A percentile compares a stretch with the other conserved stretches of the same genome.
These are phyloP conservation scores for Leccinum subrobustum DNA, from an alignment of 1,284 basidiomycete genomes.

Conservation along the genomic window DNA sequence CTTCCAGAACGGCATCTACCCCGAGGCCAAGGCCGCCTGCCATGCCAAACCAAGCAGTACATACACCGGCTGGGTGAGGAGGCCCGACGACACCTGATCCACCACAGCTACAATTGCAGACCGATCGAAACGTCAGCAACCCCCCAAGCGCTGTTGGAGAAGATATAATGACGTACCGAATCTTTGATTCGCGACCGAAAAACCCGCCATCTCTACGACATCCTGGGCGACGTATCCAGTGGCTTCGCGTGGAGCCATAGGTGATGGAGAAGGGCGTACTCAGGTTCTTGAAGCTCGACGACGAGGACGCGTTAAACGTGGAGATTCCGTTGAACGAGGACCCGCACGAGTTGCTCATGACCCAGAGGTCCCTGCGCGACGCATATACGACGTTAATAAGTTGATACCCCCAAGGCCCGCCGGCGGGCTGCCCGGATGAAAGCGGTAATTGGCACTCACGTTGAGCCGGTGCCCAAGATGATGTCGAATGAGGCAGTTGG, in stretches of 20 bases:
- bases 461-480: conserved; percentile 59
- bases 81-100: conserved; percentile 2
- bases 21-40: conserved; percentile 27
- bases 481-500: conserved; percentile 40
- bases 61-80: conserved; percentile 26
- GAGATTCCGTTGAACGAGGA: conserved; percentile 7
- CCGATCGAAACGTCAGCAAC: not conserved
- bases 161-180: conserved; percentile 35
- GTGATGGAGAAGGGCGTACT: conserved; percentile 16
- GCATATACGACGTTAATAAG: not conserved
- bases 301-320: conserved; percentile 23
- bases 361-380: conserved; percentile 28
- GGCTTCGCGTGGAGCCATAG: conserved; percentile 27
- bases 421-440: not conserved
- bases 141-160: conserved; percentile 6
- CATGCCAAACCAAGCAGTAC: conserved; percentile 32
- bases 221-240: conserved; percentile 40
- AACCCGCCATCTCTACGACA: conserved; percentile 43
- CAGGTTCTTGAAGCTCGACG: conserved; percentile 30
- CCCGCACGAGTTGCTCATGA: conserved; percentile 19
- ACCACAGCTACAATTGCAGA: conserved; percentile 22
- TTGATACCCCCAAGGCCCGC: conserved; percentile 17
- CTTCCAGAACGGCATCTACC: conserved; percentile 39
- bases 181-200: conserved; percentile 40
- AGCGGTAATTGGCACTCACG: conserved; percentile 28